Conservation (phyloP, 2,329 filamentous ascomycete genomes). For the Eutypella sp. region DNA sequence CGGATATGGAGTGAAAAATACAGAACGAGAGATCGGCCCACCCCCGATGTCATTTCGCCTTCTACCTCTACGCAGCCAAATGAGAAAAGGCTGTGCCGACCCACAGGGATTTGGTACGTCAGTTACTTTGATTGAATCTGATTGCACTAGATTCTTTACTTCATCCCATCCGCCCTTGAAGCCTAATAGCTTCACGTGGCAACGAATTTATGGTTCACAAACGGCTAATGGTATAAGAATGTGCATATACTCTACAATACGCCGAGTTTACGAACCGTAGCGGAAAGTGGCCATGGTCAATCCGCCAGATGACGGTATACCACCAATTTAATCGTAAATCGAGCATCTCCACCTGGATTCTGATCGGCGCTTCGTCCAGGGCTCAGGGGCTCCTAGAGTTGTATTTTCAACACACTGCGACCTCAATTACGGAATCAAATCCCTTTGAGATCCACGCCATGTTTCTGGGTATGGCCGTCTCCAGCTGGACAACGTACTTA, state of each 20-base stretch:
- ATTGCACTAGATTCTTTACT: not conserved
- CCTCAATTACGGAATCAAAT: not conserved
- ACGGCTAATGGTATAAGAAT: too few species aligned
- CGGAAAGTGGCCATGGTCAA: not conserved
- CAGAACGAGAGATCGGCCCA: not conserved
- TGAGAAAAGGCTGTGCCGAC: not conserved
- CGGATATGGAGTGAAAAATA: not conserved
- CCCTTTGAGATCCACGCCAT: not conserved
- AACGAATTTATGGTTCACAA: too few species aligned
- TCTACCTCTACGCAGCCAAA: not conserved
- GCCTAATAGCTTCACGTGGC: too few species aligned
- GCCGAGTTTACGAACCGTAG: not conserved
- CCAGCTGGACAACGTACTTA: not conserved
- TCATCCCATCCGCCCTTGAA: not conserved
- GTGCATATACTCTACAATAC: not conserved
- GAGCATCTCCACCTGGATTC: not conserved
- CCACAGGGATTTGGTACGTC: not conserved
- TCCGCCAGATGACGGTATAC: not conserved
- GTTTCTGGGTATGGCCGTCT: not conserved
- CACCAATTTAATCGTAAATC: not conserved
- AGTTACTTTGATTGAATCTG: not conserved
- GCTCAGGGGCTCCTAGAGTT: not conserved
- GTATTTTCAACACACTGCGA: not conserved
- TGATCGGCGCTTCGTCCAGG: not conserved
- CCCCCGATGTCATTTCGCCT: not conserved